Evolutionary conservation across 1,284 basidiomycete genomes (phyloP).

Genomic region (Marasmius tenuissimus): DNA sequence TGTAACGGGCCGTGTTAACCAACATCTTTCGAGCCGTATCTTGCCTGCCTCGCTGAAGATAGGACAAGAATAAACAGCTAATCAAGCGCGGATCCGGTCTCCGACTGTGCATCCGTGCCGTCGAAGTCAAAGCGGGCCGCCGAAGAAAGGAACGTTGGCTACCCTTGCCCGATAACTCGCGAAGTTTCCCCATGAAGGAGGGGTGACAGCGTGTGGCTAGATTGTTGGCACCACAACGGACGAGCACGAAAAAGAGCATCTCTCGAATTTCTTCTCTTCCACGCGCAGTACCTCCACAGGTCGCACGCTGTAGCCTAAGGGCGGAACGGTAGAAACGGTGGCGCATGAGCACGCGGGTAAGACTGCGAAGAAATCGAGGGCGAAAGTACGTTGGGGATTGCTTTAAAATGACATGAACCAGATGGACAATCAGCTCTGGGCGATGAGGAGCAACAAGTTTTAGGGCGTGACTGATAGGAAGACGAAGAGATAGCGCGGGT

Average conservation of each 20-base stretch:
- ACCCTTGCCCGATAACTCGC: background rate
- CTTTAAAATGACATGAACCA: conserved; percentile 31
- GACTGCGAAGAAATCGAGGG: conserved; percentile 27
- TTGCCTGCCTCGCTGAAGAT: conserved; percentile 35
- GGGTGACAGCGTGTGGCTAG: background rate
- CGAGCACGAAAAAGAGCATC: conserved; percentile 16
- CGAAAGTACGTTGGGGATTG: conserved; percentile 35
- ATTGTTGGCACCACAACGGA: conserved; percentile 3
- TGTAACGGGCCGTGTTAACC: conserved; percentile 21
- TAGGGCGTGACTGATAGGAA: conserved; percentile 38
- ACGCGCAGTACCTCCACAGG: conserved; percentile 12
- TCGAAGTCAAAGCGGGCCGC: too few species aligned
- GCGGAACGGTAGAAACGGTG: conserved; percentile 29
- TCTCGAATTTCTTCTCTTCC: conserved; percentile 22
- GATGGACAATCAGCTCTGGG: conserved; percentile 27
- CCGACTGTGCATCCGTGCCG: too few species aligned
- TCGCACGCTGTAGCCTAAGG: conserved; percentile 23
- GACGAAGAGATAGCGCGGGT: conserved; percentile 28
- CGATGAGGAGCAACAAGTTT: conserved; percentile 31
- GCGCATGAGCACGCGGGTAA: conserved; percentile 31
- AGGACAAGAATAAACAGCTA: conserved; percentile 30
- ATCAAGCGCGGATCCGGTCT: conserved; percentile 21
- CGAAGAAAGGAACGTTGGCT: background rate
- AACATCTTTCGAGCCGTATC: conserved; percentile 45
- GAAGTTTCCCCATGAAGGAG: background rate